A percentile compares a stretch with the other conserved stretches of the same genome.
Evolutionary conservation across 2,329 filamentous ascomycete genomes (phyloP).

Genomic region (Diaporthe caulivora): DNA sequence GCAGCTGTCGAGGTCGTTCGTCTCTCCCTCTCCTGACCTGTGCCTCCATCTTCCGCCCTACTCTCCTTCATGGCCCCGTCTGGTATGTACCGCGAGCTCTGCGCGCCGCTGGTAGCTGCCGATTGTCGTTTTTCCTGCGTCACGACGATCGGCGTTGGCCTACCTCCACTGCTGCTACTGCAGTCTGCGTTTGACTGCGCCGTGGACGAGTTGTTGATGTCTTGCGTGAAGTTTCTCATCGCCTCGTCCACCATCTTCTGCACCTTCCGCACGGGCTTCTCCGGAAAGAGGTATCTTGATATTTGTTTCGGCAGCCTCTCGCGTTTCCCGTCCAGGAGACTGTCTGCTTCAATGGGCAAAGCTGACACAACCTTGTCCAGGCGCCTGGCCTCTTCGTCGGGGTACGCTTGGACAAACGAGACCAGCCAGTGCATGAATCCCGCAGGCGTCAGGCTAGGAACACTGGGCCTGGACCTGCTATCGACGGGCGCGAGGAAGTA

Average conservation of each 20-base stretch:
- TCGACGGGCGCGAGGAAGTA: conserved; percentile 74
- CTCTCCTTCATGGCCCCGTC: conserved; percentile 21
- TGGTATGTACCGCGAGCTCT: conserved; percentile 34
- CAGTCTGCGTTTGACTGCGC: conserved; percentile 13
- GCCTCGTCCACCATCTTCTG: conserved; percentile 72
- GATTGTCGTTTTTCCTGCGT: conserved; percentile 31
- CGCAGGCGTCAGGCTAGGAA: conserved; percentile 75
- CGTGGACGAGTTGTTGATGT: conserved; percentile 26
- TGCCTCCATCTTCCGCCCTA: conserved; percentile 19
- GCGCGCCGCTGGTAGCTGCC: neutral
- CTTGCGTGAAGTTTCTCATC: conserved; percentile 61
- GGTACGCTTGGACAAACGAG: conserved; percentile 79
- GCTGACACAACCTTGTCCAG: conserved; percentile 76
- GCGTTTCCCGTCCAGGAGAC: conserved; percentile 69
- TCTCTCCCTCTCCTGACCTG: conserved; percentile 21
- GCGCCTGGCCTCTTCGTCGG: conserved; percentile 79
- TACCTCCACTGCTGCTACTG: conserved; percentile 8
- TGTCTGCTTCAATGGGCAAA: conserved; percentile 73
- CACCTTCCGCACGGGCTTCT: conserved; percentile 65
- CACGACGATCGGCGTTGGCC: conserved; percentile 21
- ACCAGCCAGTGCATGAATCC: conserved; percentile 81
- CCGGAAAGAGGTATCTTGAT: conserved; percentile 78
- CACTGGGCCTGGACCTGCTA: conserved; percentile 63
- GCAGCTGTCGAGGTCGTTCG: conserved; percentile 23
- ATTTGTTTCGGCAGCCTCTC: conserved; percentile 86